Evolutionary conservation across 306 rosid species (phyloP).

Genomic region (Benincasa hispida): DNA sequence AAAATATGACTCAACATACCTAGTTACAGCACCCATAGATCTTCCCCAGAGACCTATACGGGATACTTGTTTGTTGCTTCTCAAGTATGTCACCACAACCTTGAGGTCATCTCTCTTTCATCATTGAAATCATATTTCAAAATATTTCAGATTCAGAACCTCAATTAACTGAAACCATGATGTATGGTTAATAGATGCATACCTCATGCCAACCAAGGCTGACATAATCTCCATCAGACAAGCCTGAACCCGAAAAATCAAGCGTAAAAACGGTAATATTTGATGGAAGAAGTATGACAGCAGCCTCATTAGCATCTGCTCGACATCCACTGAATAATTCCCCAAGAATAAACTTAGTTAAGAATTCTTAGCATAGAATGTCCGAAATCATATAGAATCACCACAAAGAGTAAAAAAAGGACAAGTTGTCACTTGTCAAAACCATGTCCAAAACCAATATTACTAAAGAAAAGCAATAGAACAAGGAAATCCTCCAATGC

Average conservation of each 20-base stretch:
- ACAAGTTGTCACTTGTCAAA: neutral
- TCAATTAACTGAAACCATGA: conserved; percentile 8
- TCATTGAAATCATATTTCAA: conserved; percentile 15
- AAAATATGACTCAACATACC: conserved; percentile 26
- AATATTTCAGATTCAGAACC: conserved; percentile 14
- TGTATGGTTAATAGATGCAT: conserved; percentile 12
- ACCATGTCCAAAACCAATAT: neutral
- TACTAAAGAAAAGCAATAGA: neutral
- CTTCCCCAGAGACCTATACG: conserved; percentile 95
- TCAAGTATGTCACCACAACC: conserved; percentile 65
- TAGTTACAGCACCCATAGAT: conserved; percentile 97
- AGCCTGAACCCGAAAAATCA: conserved; percentile 96
- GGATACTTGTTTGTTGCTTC: conserved; percentile 68
- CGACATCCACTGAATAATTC: conserved; percentile 86
- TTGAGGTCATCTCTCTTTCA: conserved; percentile 86
- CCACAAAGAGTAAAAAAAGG: conserved; percentile 5
- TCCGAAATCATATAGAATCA: neutral
- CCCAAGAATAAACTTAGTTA: conserved; percentile 14
- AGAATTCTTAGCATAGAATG: neutral
- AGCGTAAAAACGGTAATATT: conserved; percentile 92
- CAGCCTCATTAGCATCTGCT: conserved; percentile 96
- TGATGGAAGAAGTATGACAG: conserved; percentile 83
- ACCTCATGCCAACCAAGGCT: conserved; percentile 99
- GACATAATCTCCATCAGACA: conserved; percentile 87
- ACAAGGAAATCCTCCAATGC: neutral